Base-by-base conservation (phyloP, 805 yeast species). In the Ogataea naganishii region DNA sequence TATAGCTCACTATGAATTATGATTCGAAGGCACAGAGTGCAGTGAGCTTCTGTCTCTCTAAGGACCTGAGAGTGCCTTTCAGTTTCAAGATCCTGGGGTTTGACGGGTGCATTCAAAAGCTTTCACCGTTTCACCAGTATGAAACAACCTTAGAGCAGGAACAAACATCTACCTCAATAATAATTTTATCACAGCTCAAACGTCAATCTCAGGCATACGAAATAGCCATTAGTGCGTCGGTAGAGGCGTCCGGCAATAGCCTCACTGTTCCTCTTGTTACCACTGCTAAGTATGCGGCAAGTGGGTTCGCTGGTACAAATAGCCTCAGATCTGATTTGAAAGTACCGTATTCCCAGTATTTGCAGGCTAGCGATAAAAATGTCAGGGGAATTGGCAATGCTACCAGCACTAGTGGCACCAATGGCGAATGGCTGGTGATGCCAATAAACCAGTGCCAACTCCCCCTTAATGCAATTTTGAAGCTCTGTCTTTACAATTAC, bases 371-470 rank as follows among this genome's bases (percentile, higher is more conserved):
- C 12, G 19, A 23, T 3, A 22, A 18, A 17, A 18, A 24, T 17
- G 17, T 27, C 17, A 15, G 17, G 8, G 18, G 21, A 17, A 10
- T 15, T 17, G 14, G 13, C 14, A 12, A 12, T 12, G 26, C 12
- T 16, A 4, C 12, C 26, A n/a, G 18, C 12, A 6, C 19, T 13
- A 28, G 20, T 13, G 27, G 13, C 14, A 34, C 29, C 46, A 68
- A 49, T 88, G 69, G 79, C 41, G 73, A 75, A 36, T 79, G 85
- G 80, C 53, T 84, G 14, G 66, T 69, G 26, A 51, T 92, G 27
- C 89, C 96, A 1, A 67, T 88, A 3, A 63, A 66, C 31, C 73
- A 81, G 39, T 69, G 70, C 31, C 92, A 85, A 44, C 51, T 89
- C n/a, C 78, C 83, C 3, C 48, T 74, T 21, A 68, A 71, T 23